phyloP scores from a whole-genome alignment of 2,329 filamentous ascomycete species.

The Pseudogymnoascus sp. region DNA sequence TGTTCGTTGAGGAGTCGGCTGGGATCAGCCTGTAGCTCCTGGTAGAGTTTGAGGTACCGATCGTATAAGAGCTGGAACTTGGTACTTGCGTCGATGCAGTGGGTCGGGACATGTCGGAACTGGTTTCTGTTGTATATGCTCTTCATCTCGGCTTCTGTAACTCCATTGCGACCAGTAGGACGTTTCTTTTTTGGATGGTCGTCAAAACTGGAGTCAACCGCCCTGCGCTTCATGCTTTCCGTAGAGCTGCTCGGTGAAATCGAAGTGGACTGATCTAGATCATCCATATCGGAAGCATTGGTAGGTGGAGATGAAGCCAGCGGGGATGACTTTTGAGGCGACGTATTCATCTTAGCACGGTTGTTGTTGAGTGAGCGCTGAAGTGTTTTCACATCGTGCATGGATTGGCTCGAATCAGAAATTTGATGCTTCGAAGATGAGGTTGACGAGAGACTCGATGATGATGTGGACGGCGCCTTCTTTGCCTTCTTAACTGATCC shows the following conservation, averaged over 20 bases:
- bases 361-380: constrained; percentile 6
- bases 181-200: background rate
- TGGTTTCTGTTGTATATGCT: background rate
- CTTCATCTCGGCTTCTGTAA: background rate
- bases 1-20: background rate
- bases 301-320: constrained; percentile 59
- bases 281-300: constrained; percentile 55
- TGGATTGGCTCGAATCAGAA: constrained; percentile 43
- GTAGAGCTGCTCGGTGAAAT: constrained; percentile 15
- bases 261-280: constrained; percentile 25
- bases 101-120: constrained; percentile 1
- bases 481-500: constrained; percentile 28
- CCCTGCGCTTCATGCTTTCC: background rate
- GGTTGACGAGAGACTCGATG: constrained; percentile 11
- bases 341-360: constrained; percentile 43
- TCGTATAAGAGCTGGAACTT: background rate
- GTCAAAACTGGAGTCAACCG: constrained; percentile 8
- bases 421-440: constrained; percentile 31
- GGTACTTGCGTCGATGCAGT: background rate
- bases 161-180: background rate
- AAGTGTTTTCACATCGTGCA: constrained; percentile 27
- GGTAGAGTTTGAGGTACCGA: constrained; percentile 1
- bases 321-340: constrained; percentile 56
- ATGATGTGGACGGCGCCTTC: constrained; percentile 17
- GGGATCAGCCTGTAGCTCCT: background rate